These are phyloP conservation scores for Beauveria medogensis DNA, from an alignment of 2,329 filamentous ascomycete genomes.

Conservation along the genomic window DNA sequence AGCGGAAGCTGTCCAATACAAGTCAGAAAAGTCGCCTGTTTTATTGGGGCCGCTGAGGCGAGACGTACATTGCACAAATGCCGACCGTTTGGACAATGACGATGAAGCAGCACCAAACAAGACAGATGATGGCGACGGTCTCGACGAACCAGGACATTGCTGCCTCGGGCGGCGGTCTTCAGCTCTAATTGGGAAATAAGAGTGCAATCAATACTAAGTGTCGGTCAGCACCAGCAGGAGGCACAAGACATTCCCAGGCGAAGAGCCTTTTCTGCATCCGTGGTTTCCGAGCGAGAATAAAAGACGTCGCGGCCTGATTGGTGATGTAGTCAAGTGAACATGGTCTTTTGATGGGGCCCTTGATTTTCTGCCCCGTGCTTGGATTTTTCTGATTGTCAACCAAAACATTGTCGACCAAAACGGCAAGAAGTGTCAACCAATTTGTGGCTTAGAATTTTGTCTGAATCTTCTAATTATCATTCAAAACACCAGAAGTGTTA, in stretches of 20 bases:
- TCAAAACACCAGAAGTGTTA: too few species aligned
- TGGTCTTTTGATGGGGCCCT: slow-evolving; percentile 1
- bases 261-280: slow-evolving; percentile 1
- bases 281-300: not conserved
- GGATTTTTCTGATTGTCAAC: too few species aligned
- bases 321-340: slow-evolving; percentile 1
- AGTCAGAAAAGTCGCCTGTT: not conserved
- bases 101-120: slow-evolving; percentile 46
- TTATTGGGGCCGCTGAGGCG: not conserved
- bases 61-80: slow-evolving; percentile 44
- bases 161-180: slow-evolving; percentile 6
- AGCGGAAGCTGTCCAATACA: slow-evolving; percentile 34
- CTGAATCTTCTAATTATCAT: too few species aligned
- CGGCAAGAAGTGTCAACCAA: too few species aligned
- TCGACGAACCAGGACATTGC: slow-evolving; percentile 26
- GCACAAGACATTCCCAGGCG: not conserved
- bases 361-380: not conserved
- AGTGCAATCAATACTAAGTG: not conserved
- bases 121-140: slow-evolving; percentile 37
- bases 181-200: not conserved
- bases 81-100: slow-evolving; percentile 48
- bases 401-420: too few species aligned
- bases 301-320: not conserved
- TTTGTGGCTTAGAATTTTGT: too few species aligned
- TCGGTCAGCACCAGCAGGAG: not conserved